Percentiles rank a stretch among this genome's conserved stretches.
Conservation (phyloP, 78 protist species). For the slime mould (Dictyostelium discoideum) region DNA sequence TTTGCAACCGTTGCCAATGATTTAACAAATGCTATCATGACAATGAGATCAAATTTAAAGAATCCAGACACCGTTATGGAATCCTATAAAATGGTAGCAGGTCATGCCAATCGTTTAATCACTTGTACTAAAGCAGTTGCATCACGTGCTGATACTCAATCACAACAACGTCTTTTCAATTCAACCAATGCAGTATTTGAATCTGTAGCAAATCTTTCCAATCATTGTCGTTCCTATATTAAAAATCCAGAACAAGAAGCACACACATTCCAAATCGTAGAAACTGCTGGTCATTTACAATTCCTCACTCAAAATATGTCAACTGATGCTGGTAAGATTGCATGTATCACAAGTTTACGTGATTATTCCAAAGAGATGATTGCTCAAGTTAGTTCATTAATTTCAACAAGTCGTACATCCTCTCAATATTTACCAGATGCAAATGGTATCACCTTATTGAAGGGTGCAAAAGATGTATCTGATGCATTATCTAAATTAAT, state of each 20-base stretch:
- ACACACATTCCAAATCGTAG: not conserved
- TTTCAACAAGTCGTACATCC: conserved; percentile 24
- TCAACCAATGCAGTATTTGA: conserved; percentile 67
- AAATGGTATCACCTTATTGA: conserved; percentile 6
- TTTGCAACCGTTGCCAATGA: conserved; percentile 59
- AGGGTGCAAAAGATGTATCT: conserved; percentile 60
- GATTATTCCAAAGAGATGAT: conserved; percentile 70
- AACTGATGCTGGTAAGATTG: conserved; percentile 67
- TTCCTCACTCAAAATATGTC: conserved; percentile 76
- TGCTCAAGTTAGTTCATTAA: conserved; percentile 23
- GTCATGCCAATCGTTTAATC: conserved; percentile 63
- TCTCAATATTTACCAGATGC: conserved; percentile 40
- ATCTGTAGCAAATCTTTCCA: conserved; percentile 41
- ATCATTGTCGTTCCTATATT: conserved; percentile 16
- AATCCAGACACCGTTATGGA: conserved; percentile 75
- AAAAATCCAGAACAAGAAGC: conserved; percentile 17
- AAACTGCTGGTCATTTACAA: conserved; percentile 69
- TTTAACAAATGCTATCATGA: conserved; percentile 31
- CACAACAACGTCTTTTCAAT: conserved; percentile 65
- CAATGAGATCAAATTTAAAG: conserved; percentile 42
- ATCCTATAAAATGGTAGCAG: conserved; percentile 48
- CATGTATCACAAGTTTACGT: conserved; percentile 46
- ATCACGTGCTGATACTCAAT: conserved; percentile 53
- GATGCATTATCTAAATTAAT: conserved; percentile 51
- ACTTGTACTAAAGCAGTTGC: conserved; percentile 69